Base-by-base conservation (phyloP, 139 green algal genomes). In the Bryopsis sp. region DNA sequence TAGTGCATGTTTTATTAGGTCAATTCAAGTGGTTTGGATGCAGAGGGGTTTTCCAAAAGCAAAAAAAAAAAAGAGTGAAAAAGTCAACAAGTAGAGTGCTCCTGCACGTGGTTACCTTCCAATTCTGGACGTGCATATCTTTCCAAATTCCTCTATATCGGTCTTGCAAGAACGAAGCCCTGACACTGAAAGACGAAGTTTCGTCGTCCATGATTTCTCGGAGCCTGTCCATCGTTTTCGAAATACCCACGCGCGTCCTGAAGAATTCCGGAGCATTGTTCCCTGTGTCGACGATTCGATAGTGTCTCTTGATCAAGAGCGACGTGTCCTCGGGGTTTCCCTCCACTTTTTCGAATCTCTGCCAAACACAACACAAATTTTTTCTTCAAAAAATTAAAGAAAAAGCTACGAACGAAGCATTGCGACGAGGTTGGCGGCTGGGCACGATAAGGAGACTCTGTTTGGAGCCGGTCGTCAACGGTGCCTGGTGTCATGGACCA, bases 261-360 rank as follows among this genome's bases (percentile, higher is more conserved):
- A 63, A 7, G 54, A 35, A 63, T 7, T 29, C n/a, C 7, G 15
- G 15, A 35, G 7, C 7, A 19, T 29, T n/a, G n/a, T n/a, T 63
- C n/a, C n/a, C 24, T 34, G 11, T 19, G 19, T n/a, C n/a, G 7
- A 35, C 7, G n/a, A 29, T 35, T 19, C 54, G 54, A 29, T 63
- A 63, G 26, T 63, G n/a, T 34, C n/a, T 63, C 54, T 63, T 63
- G n/a, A 63, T 34, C 24, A 63, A 35, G n/a, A 63, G n/a, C 11
- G n/a, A 36, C 7, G 15, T 36, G 54, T 63, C 54, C 26, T 29
- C 54, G 7, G 15, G 19, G 54, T 34, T 63, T 11, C 43, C 19
- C 43, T 19, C 43, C n/a, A n/a, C n/a, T n/a, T n/a, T n/a, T n/a
- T n/a, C n/a, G n/a, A n/a, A n/a, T n/a, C n/a, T n/a, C n/a, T n/a